phyloP scores from a whole-genome alignment of 2,329 filamentous ascomycete species.

The Colletotrichum siamense region DNA sequence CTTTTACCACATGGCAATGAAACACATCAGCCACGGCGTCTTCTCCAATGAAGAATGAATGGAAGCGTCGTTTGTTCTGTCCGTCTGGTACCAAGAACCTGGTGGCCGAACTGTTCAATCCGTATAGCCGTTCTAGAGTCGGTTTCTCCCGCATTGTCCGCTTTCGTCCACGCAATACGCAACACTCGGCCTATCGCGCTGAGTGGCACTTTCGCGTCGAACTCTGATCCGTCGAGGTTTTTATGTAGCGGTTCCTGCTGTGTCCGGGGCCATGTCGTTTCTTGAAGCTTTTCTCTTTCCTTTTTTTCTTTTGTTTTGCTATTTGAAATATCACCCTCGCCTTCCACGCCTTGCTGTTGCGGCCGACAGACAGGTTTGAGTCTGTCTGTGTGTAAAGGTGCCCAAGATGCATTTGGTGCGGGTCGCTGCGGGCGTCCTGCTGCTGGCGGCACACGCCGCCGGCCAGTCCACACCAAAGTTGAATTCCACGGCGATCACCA shows the following conservation, averaged over 20 bases:
- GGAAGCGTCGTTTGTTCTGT: background rate
- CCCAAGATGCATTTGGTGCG: background rate
- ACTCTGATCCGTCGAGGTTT: background rate
- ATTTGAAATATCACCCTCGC: background rate
- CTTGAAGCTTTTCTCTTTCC: background rate
- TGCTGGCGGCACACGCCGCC: background rate
- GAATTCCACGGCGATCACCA: background rate
- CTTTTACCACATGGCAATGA: background rate
- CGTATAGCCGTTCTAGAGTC: background rate
- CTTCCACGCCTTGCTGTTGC: background rate
- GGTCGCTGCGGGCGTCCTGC: background rate
- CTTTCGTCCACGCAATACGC: background rate
- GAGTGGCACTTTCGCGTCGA: background rate
- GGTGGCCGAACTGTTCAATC: background rate
- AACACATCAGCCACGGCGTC: background rate
- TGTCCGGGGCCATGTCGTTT: background rate
- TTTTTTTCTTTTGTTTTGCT: background rate
- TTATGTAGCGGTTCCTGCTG: background rate
- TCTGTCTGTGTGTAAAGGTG: background rate
- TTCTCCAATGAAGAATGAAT: background rate
- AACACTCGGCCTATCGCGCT: background rate
- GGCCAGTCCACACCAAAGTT: background rate
- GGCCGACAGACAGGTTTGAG: background rate
- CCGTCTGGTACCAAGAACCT: background rate
- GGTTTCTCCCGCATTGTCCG: background rate